Conservation (phyloP, 139 green algal species). For the Desmodesmus armatus region DNA sequence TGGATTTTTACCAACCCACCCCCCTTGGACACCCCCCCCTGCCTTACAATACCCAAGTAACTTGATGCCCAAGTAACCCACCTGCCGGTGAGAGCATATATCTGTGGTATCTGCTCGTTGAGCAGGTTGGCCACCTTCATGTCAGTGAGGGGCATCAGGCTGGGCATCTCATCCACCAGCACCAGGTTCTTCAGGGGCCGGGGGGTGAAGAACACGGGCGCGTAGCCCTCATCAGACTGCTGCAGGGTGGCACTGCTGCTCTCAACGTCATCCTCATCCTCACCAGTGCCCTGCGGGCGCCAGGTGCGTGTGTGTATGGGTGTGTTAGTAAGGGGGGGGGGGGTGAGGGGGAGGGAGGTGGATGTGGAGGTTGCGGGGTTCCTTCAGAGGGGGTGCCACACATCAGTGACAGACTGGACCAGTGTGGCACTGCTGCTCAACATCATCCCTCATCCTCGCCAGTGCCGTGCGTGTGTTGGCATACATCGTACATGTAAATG, state of each 20-base stretch:
- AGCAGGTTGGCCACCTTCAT: conserved; percentile 80
- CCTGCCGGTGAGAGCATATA: conserved; percentile 72
- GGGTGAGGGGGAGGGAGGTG: background rate
- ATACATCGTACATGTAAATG: too few species aligned
- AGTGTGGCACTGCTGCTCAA: too few species aligned
- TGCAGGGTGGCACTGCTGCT: conserved; percentile 70
- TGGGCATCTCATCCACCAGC: conserved; percentile 91
- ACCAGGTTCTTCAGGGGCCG: conserved; percentile 90
- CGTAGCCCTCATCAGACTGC: conserved; percentile 91
- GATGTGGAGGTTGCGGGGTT: too few species aligned
- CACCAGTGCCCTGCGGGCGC: conserved; percentile 83
- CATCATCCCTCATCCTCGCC: too few species aligned
- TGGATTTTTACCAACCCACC: too few species aligned
- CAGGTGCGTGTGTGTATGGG: too few species aligned
- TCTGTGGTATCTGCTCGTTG: conserved; percentile 91
- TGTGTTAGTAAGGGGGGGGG: background rate
- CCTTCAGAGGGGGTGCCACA: too few species aligned
- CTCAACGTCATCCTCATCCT: conserved; percentile 94
- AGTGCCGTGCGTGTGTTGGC: too few species aligned
- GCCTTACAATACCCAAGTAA: too few species aligned
- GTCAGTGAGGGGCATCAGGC: conserved; percentile 82
- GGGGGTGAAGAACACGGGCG: conserved; percentile 94
- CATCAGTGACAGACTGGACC: too few species aligned
- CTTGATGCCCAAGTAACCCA: too few species aligned
- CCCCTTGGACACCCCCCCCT: too few species aligned